These are phyloP conservation scores for Phylloporus sp. DNA, from an alignment of 768 basidiomycete genomes.

Conservation along the genomic window DNA sequence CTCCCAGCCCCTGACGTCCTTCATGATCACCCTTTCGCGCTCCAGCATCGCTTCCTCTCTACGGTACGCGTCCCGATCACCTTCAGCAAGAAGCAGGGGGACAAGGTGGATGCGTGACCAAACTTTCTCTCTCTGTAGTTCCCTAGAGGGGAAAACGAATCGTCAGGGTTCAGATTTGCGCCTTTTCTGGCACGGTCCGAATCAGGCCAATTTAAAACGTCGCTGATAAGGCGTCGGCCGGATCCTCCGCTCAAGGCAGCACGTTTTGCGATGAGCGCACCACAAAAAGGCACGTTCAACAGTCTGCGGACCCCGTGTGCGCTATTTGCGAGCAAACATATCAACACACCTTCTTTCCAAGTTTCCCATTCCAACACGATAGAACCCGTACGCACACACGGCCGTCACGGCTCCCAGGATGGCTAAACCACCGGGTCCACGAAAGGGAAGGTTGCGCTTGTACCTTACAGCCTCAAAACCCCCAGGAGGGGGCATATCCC, in stretches of 20 bases:
- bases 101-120: conserved; percentile 96
- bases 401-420: conserved; percentile 84
- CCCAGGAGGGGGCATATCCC: conserved; percentile 93
- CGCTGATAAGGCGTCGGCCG: conserved; percentile 42
- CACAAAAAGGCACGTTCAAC: conserved; percentile 56
- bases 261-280: conserved; percentile 69
- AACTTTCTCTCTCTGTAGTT: conserved; percentile 85
- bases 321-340: conserved; percentile 21
- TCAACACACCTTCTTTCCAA: conserved; percentile 81
- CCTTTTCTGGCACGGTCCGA: conserved; percentile 42
- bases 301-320: conserved; percentile 49
- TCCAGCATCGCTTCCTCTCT: conserved; percentile 70
- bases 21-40: conserved; percentile 90
- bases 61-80: conserved; percentile 85
- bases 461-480: conserved; percentile 93
- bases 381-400: conserved; percentile 89
- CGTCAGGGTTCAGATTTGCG: conserved; percentile 35
- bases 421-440: conserved; percentile 78
- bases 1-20: conserved; percentile 90
- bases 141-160: conserved; percentile 50
- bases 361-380: conserved; percentile 85
- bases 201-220: conserved; percentile 21
- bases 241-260: conserved; percentile 47
- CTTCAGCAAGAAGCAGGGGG: conserved; percentile 87
- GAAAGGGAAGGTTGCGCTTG: conserved; percentile 90